phyloP scores from a whole-genome alignment of 305 asterid species.

The Fraxinus nigra region DNA sequence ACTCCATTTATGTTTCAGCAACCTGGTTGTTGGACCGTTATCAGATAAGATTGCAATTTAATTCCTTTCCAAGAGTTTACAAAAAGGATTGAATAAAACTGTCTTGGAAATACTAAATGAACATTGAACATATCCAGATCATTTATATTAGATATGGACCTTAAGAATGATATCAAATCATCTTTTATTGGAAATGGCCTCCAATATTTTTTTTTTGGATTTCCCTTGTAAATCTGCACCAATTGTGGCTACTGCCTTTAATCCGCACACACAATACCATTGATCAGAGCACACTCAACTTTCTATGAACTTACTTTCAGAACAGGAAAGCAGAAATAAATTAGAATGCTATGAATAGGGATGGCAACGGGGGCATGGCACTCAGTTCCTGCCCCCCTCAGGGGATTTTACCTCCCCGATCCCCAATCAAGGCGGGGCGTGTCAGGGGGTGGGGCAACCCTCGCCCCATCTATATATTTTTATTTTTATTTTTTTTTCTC shows the following conservation, averaged over 20 bases:
- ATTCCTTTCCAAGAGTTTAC: slow-evolving; percentile 8
- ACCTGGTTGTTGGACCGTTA: not conserved
- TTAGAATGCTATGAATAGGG: not conserved
- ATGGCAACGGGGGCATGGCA: not conserved
- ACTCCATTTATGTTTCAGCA: not conserved
- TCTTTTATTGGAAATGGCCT: not conserved
- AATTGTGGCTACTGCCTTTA: not conserved
- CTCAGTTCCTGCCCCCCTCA: not conserved
- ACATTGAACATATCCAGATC: not conserved
- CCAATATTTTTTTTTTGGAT: not conserved
- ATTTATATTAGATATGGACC: slow-evolving; percentile 7
- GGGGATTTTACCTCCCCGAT: not conserved
- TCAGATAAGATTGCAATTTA: not conserved
- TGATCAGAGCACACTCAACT: not conserved
- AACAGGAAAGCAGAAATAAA: not conserved
- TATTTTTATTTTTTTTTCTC: not conserved
- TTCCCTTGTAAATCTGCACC: not conserved
- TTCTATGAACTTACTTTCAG: not conserved
- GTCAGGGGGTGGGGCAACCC: not conserved
- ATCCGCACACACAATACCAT: not conserved
- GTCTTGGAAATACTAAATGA: not conserved
- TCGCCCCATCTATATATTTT: not conserved
- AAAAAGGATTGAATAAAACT: not conserved
- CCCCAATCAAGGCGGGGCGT: not conserved
- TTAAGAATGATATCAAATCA: not conserved